Base-by-base conservation (phyloP, 2,329 filamentous ascomycete genomes). In the Leptographium wingfieldii region DNA sequence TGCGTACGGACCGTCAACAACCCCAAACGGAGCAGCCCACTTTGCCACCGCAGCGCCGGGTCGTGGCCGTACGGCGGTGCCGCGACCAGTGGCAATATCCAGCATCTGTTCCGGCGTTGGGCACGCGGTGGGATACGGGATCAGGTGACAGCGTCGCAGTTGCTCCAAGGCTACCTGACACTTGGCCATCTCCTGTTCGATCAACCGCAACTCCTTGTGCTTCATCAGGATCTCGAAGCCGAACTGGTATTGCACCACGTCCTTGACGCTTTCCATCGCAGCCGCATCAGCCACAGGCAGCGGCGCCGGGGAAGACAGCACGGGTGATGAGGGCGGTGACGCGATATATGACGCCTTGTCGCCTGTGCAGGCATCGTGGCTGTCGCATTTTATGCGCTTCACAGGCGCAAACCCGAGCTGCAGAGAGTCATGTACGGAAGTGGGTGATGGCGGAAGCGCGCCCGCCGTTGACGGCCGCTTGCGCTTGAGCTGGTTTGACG, bases 181-280 rank as follows among this genome's bases (percentile, higher is more conserved):
- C 76, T 96, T 97, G 65, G 90, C 92, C 65, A 97, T 81, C 75
- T 97, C 94, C 73, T 96, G 91, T 70, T 97, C 90, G 72, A 97
- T 96, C 66, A 96, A 79, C 60, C 92, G 89, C 62, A 97, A 76
- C 76, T 99, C 94, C 68, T 94, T 85, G 73, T 99, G 94, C 78
- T 96, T 97, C 70, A 95, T 76, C 64, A 97, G 76, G 58, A 97
- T 92, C 75, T 96, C 92, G 65, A 94, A 82, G 68, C 91, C 89
- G 72, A 97, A 87, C 73, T 96, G 88, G 63, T 90, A 85, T 69
- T 91, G 86, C 69, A 97, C 87, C 43, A 81, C 80, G 66, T 92
- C 85, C 69, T 83, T 83, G 64, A 87, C 80, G 61, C 75, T 76
- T 46, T 85, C 75, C 66, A 80, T 63, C 65, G 74, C 68, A 63